Base-by-base conservation (phyloP, 148 eudicot genomes). In the Pouteria glomerata region DNA sequence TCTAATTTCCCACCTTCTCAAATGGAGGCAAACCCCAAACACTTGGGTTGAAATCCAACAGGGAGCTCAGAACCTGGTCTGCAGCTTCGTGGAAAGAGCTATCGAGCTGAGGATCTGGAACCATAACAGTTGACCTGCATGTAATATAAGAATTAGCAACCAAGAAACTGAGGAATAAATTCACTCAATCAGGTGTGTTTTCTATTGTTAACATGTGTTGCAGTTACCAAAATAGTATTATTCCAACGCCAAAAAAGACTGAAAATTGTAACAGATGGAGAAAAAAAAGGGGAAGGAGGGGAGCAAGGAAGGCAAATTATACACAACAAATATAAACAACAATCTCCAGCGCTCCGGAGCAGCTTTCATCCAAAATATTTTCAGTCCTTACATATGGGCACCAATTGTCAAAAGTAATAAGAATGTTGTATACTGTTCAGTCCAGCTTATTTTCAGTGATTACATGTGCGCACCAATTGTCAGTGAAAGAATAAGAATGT, bases 21-120 rank as follows among this genome's bases (percentile, higher is more conserved):
- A 93, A 90, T 52, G 86, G 86, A 67, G 97, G 98, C 57, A 93
- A 86, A 18, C 89, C 88, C 98, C 98, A 90, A 8, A 90, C 90
- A 56, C 66, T 69, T 66, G 98, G 98, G 74, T 86, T 82, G 66
- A 90, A 93, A 67, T 93, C 95, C 87, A 82, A 33, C 44, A 93
- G 68, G 41, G 97, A 93, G 72, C 81, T 85, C 74, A 90, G 72
- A 60, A 90, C 89, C 73, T 89, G 81, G 65, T 90, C 97, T 19
- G 97, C 91, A 47, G 48, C 79, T 41, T 69, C 79, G 56, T 82
- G 95, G 71, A 31, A 78, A 47, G 93, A 85, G 77, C 82, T 81
- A 74, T 94, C 97, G 45, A 94, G 79, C 79, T 91, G 91, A 61
- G 93, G 90, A 81, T 94, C 97, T 39, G 96, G 97, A 66, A 94